These are phyloP conservation scores for Calcarisporium arbuscula DNA, from an alignment of 2,329 filamentous ascomycete species.

Conservation along the genomic window DNA sequence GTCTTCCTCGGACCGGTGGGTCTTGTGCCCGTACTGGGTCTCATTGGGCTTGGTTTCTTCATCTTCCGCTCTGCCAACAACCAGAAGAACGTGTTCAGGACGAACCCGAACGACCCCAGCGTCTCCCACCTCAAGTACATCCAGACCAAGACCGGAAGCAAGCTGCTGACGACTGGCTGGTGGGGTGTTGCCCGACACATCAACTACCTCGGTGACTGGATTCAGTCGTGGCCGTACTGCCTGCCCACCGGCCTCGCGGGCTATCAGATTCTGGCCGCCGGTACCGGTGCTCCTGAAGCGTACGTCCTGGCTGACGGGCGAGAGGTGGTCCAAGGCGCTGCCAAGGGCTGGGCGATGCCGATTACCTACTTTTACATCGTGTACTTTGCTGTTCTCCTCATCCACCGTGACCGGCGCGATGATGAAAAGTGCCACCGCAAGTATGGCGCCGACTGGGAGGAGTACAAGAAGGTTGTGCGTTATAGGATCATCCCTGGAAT, in stretches of 20 bases:
- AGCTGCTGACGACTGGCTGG: conserved; percentile 80
- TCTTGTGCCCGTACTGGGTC: conserved; percentile 55
- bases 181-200: conserved; percentile 90
- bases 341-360: conserved; percentile 76
- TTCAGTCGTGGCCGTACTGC: conserved; percentile 86
- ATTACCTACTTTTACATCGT: conserved; percentile 93
- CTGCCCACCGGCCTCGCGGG: conserved; percentile 81
- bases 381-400: conserved; percentile 80
- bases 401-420: conserved; percentile 81
- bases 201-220: conserved; percentile 94
- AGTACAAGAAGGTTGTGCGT: conserved; percentile 75
- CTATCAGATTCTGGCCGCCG: conserved; percentile 61
- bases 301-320: conserved; percentile 53
- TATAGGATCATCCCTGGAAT: conserved; percentile 80
- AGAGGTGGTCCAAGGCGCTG: conserved; percentile 63
- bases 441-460: conserved; percentile 88
- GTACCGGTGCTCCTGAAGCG: conserved; percentile 43
- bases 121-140: conserved; percentile 80
- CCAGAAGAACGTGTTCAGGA: conserved; percentile 93
- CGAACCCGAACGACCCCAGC: conserved; percentile 71
- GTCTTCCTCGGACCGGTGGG: conserved; percentile 67
- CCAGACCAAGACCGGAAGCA: conserved; percentile 74
- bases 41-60: conserved; percentile 70
- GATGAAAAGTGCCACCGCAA: conserved; percentile 88
- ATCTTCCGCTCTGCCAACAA: conserved; percentile 93